Evolutionary conservation across 768 basidiomycete genomes (phyloP), one percentile per base, ranked within the genome.

Genomic region (Fibroporia radiculosa): DNA sequence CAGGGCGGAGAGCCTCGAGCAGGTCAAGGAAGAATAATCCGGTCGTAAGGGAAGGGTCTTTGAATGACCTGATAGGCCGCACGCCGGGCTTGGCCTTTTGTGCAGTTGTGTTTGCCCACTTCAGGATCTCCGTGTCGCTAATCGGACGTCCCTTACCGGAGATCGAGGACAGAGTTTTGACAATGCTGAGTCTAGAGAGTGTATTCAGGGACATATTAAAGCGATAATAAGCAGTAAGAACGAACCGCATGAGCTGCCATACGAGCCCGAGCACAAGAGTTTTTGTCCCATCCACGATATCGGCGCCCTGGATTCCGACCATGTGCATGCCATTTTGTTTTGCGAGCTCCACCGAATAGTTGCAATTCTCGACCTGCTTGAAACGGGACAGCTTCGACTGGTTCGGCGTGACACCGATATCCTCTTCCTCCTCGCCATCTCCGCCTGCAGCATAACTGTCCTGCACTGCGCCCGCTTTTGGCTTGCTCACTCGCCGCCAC

Each of bases 191-290:
- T 50, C 86, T 88, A 48, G 6, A 29, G 20, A 16, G 13, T 33
- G 34, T 29, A 41, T 1, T 18, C 18, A 26, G 18, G 10, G 12
- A 11, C 24, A 20, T n/a, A n/a, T n/a, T n/a, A n/a, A n/a, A n/a
- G n/a, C n/a, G n/a, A n/a, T n/a, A n/a, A n/a, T n/a, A n/a, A n/a
- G n/a, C n/a, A n/a, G n/a, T n/a, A n/a, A n/a, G n/a, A n/a, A n/a
- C n/a, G n/a, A n/a, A 87, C 86, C 89, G 71, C 93, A 97, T 97
- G 42, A 96, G 71, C 59, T 98, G 96, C 96, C 96, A 99, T 0
- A 97, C 93, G 27, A 97, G 76, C 24, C 95, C 96, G 23, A 99
- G 78, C 5, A 97, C 93, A 44, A 99, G 71, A 3, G 93, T 98
- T 66, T 82, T 86, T 40, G 71, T 72, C n/a, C 84, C 92, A 57